Conservation (phyloP, 73 alveolate species). For the Halteria grandinella region DNA sequence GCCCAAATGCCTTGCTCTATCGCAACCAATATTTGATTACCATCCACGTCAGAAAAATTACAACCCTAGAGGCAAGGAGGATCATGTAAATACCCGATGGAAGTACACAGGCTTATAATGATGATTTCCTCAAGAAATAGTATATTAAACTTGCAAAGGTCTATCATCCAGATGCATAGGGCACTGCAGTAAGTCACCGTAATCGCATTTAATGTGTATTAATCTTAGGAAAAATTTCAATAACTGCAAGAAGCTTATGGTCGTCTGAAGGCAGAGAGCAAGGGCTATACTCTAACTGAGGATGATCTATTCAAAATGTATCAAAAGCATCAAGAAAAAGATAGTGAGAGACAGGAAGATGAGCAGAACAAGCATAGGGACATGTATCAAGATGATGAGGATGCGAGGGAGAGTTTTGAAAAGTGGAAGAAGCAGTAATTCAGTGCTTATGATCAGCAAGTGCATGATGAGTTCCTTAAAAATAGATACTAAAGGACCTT, state of each 20-base stretch:
- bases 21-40: no score
- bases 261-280: slow-evolving; percentile 28
- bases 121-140: slow-evolving; percentile 29
- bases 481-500: slow-evolving; percentile 35
- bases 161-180: slow-evolving; percentile 46
- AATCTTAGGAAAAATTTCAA: slow-evolving; percentile 34
- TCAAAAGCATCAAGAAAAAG: neutral
- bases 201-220: neutral
- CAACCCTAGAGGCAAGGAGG: slow-evolving; percentile 36
- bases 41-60: no score
- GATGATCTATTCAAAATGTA: slow-evolving; percentile 46
- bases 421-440: slow-evolving; percentile 31
- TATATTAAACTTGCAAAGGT: slow-evolving; percentile 37
- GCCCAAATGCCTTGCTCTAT: no score
- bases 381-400: slow-evolving; percentile 15
- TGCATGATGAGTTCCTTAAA: slow-evolving; percentile 48
- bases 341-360: neutral
- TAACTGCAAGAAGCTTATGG: slow-evolving; percentile 39
- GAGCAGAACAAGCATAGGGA: slow-evolving; percentile 1
- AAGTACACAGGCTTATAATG: neutral
- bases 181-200: slow-evolving; percentile 20
- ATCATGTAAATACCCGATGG: slow-evolving; percentile 42
- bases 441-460: slow-evolving; percentile 14
- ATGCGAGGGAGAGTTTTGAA: slow-evolving; percentile 33
- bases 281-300: slow-evolving; percentile 42